Base-by-base conservation (phyloP, 768 basidiomycete genomes). In the Leccinum uliginosum region DNA sequence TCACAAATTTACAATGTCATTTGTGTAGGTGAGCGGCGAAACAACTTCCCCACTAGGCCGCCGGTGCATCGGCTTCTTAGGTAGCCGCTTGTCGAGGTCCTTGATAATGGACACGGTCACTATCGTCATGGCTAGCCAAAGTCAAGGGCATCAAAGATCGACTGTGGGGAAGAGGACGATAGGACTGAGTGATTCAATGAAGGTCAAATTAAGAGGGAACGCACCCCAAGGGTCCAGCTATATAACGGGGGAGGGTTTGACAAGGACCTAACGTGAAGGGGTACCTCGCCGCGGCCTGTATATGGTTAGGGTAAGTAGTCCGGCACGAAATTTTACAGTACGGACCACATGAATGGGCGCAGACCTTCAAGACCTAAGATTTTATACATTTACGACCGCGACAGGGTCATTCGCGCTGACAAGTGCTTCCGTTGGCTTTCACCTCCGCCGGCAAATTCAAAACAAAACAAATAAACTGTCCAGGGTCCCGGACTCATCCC, bases 1-100 rank as follows among this genome's bases (percentile, higher is more conserved):
- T 65, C 63, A 87, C 86, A 82, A 83, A 62, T 81, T 74, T 40
- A 80, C 75, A 56, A 82, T 74, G 51, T 77, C 74, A 19, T 71
- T 77, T 6, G 77, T 71, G 61, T 80, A 80, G 8, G 74, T 66
- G 53, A 84, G 73, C 1, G 86, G 86, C 50, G 84, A 85, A 8
- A 82, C 77, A n/a, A 81, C 64, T 9, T 77, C 75, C 35, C 82
- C 83, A 12, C 70, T 64, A 27, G 71, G 72, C n/a, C 83, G 78
- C 54, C 77, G 72, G 46, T 72, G 72, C 50, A 68, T 67, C 24
- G 73, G 70, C 55, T 74, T 68, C 50, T 74, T 71, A 56, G 80
- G 66, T 17, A 81, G 73, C 50, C 72, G 65, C 46, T 74, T 74
- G 65, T 82, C 74, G 45, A 82, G 77, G 59, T 82, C 78, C 68